These are phyloP conservation scores for Zygosaccharomyces siamensis DNA, from an alignment of 805 yeast genomes.

Conservation along the genomic window DNA sequence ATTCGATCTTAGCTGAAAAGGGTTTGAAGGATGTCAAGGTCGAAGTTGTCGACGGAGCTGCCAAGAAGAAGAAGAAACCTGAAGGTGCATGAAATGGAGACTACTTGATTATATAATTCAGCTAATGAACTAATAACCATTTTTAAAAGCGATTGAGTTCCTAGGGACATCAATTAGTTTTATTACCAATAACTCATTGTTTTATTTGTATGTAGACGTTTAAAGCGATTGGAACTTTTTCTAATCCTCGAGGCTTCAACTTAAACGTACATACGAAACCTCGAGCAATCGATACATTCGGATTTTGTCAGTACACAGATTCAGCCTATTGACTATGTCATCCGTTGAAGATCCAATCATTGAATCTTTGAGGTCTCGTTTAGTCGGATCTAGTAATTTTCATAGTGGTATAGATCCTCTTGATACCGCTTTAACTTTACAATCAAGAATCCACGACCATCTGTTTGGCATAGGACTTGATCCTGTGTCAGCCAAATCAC, in stretches of 20 bases:
- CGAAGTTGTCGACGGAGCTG: slow-evolving; percentile 81
- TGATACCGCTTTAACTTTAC: slow-evolving; percentile 26
- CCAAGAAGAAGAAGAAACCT: slow-evolving; percentile 51
- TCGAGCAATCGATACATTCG: too few relatives aligned
- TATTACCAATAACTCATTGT: neutral
- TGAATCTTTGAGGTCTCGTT: slow-evolving; percentile 22
- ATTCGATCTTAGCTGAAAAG: slow-evolving; percentile 66
- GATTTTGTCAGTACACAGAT: too few relatives aligned
- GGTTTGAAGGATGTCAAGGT: slow-evolving; percentile 82
- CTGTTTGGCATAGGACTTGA: slow-evolving; percentile 17
- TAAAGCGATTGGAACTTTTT: slow-evolving; percentile 6
- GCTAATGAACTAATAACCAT: slow-evolving; percentile 11
- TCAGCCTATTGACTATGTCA: neutral
- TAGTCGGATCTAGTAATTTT: slow-evolving; percentile 27
- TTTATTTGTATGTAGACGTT: slow-evolving; percentile 1
- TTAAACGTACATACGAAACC: neutral
- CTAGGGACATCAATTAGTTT: neutral
- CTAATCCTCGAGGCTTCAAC: neutral
- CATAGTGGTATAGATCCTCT: slow-evolving; percentile 18
- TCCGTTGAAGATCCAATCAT: slow-evolving; percentile 10
- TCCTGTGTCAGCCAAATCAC: slow-evolving; percentile 15
- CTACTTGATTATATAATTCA: neutral
- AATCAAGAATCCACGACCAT: slow-evolving; percentile 30
- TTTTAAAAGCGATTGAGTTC: neutral
- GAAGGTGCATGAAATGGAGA: slow-evolving; percentile 9